Evolutionary conservation across 306 rosid species (phyloP).

Genomic region (Aeschynomene evenia): DNA sequence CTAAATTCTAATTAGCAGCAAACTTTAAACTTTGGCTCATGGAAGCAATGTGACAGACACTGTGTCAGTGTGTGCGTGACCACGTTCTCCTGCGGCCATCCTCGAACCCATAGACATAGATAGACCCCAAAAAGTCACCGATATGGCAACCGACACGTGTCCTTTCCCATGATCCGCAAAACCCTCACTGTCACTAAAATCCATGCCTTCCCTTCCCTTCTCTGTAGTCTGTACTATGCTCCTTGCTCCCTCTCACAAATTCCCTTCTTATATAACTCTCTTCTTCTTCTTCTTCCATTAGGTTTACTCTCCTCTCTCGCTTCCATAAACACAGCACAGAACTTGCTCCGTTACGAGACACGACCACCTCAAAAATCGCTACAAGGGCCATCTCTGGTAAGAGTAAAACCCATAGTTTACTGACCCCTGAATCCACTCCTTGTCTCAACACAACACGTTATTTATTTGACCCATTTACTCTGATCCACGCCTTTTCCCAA

Average conservation of each 20-base stretch:
- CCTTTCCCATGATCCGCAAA: constrained; percentile 40
- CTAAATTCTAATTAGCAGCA: too few species aligned
- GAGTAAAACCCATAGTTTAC: constrained; percentile 39
- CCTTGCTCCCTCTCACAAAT: background rate
- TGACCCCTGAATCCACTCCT: constrained; percentile 28
- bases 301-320: constrained; percentile 5
- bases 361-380: constrained; percentile 23
- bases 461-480: constrained; percentile 35
- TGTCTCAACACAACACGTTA: constrained; percentile 31
- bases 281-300: background rate
- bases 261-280: background rate
- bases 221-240: background rate
- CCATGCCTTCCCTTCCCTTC: constrained; percentile 25
- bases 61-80: background rate
- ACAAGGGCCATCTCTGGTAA: constrained; percentile 42
- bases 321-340: background rate
- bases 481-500: too few species aligned
- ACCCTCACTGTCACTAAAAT: constrained; percentile 53
- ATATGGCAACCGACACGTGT: constrained; percentile 60
- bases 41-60: background rate
- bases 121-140: constrained; percentile 30
- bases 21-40: too few species aligned
- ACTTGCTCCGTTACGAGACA: background rate
- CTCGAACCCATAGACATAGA: background rate
- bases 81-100: background rate